Conservation (phyloP, 768 basidiomycete species). For the Psilocybe cubensis region DNA sequence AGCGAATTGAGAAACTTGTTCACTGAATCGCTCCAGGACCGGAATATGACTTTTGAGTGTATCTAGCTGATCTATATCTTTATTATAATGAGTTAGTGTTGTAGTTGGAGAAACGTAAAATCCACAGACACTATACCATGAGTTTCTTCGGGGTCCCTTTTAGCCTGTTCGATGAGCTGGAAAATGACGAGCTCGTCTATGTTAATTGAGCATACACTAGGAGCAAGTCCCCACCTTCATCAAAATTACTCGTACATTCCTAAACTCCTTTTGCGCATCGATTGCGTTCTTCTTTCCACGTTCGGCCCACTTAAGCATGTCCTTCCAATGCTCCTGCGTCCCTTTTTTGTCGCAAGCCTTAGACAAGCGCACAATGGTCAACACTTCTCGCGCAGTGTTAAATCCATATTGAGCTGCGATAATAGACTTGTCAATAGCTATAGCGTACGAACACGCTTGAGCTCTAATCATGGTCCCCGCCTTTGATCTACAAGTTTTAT, state of each 20-base stretch:
- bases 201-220: not conserved
- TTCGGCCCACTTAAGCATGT: not conserved
- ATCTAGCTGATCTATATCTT: not conserved
- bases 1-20: conserved; percentile 5
- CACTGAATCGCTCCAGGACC: conserved; percentile 10
- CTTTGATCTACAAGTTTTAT: not conserved
- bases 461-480: not conserved
- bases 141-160: not conserved
- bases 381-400: conserved; percentile 11
- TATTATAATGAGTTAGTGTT: not conserved
- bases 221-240: not conserved
- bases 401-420: conserved; percentile 12
- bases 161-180: conserved; percentile 1
- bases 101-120: too few species aligned
- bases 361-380: not conserved
- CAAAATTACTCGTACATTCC: conserved; percentile 1
- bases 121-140: not conserved
- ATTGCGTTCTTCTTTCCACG: conserved; percentile 1
- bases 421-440: conserved; percentile 12
- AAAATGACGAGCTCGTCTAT: not conserved
- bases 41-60: conserved; percentile 3
- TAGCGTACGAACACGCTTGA: conserved; percentile 12
- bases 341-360: not conserved
- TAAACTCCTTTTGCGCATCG: not conserved
- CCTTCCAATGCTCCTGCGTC: not conserved